Conservation (phyloP, 176 grass and related monocot species). For the Carex pumila region DNA sequence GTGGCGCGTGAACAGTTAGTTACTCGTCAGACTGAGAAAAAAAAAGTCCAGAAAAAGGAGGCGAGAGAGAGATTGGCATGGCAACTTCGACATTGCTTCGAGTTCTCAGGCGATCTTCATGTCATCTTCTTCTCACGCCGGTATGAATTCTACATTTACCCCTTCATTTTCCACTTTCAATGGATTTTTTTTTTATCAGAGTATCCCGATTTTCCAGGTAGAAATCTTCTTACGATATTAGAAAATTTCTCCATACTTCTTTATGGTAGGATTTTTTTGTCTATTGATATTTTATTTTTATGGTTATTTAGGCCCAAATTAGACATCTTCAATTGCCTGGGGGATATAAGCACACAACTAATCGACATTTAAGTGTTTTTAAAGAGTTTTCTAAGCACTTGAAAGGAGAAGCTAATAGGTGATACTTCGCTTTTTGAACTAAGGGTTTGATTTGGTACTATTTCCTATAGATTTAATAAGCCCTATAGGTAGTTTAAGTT, state of each 20-base stretch:
- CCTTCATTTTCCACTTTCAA: neutral
- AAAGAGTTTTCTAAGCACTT: slow-evolving; percentile 96
- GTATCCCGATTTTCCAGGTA: neutral
- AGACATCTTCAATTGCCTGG: slow-evolving; percentile 29
- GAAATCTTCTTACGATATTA: neutral
- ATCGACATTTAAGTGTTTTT: slow-evolving; percentile 82
- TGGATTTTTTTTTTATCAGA: neutral
- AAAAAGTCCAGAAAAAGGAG: neutral
- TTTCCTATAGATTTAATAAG: neutral
- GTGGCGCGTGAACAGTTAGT: neutral
- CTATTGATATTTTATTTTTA: neutral
- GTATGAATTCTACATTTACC: neutral
- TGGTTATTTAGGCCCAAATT: slow-evolving; percentile 28
- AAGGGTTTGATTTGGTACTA: neutral
- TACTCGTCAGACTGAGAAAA: neutral
- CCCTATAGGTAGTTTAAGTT: neutral
- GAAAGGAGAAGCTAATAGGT: slow-evolving; percentile 90
- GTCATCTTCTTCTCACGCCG: neutral
- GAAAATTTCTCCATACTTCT: neutral
- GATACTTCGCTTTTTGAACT: neutral
- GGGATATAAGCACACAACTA: slow-evolving; percentile 39
- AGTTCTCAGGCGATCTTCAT: slow-evolving; percentile 12
- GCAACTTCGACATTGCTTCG: slow-evolving; percentile 20
- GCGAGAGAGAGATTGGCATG: neutral
- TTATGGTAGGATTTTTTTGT: neutral